Percentiles rank a stretch among this genome's conserved stretches.
Evolutionary conservation across 1,139 yeast genomes (phyloP).

Genomic region (Taphrina betulina): DNA sequence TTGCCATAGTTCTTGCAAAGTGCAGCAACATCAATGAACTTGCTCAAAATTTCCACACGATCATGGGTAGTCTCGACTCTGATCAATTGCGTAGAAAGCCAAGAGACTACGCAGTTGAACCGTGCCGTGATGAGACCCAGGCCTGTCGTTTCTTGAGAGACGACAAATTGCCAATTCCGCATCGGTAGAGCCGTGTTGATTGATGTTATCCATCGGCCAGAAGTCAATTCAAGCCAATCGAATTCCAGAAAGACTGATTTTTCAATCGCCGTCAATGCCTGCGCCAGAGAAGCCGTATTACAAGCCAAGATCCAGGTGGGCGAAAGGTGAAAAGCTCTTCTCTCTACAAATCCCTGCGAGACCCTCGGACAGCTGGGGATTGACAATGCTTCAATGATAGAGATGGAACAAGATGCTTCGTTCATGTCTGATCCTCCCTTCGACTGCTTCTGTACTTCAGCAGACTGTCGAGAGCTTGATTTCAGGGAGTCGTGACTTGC

Average conservation of each 20-base stretch:
- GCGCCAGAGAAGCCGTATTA: slow-evolving; percentile 63
- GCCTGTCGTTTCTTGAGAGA: no score
- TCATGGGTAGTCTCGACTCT: slow-evolving; percentile 42
- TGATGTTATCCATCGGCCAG: slow-evolving; percentile 65
- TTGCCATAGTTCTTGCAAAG: slow-evolving; percentile 66
- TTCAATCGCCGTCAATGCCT: slow-evolving; percentile 83
- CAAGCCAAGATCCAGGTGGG: slow-evolving; percentile 57
- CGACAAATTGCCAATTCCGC: slow-evolving; percentile 42
- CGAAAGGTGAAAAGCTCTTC: not conserved
- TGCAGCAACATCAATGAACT: slow-evolving; percentile 83
- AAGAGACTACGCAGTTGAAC: not conserved
- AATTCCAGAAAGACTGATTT: slow-evolving; percentile 77
- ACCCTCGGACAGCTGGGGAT: slow-evolving; percentile 49
- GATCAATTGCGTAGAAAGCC: not conserved
- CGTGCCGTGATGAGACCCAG: not conserved
- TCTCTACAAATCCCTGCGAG: not conserved
- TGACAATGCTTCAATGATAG: slow-evolving; percentile 29
- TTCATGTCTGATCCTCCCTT: no score
- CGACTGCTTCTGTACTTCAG: no score
- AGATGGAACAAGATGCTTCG: no score
- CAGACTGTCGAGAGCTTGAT: no score
- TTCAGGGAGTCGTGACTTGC: no score
- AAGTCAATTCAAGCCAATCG: slow-evolving; percentile 64
- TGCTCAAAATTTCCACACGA: slow-evolving; percentile 65
- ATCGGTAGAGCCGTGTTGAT: no score